Evolutionary conservation across 768 basidiomycete species (phyloP), one percentile per base, ranked within the genome.

Genomic region (Rhodotorula taiwanensis): DNA sequence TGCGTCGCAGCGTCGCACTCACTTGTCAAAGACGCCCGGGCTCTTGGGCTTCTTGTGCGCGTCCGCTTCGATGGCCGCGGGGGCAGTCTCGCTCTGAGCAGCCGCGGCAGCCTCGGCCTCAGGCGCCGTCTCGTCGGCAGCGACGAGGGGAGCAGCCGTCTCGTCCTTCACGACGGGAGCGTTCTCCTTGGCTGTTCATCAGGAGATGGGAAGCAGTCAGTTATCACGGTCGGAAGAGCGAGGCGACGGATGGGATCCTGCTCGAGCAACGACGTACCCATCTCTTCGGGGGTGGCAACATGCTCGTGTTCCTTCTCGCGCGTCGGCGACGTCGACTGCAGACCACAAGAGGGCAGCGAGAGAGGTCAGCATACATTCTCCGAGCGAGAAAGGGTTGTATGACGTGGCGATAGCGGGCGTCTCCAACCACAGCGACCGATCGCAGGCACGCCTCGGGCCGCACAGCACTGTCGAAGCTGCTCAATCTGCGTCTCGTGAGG

Each of bases 11-110:
- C 4, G 25, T 13, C n/a, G 10, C n/a, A 47, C 64, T 49, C 42
- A 65, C 64, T 60, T 65, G 23, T 65, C 64, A n/a, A 65, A 50
- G 5, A 65, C 28, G 21, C 57, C 50, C 16, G 62, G 56, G 28
- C 42, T 45, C 54, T 60, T 65, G 43, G 55, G 58, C 58, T 60
- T 65, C 42, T 65, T 51, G 47, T 64, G 16, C 31, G n/a, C 20
- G 31, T 33, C n/a, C 31, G 28, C 34, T 11, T 52, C 58, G 45
- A 13, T 25, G 33, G 39, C 49, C 23, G 34, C 15, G 13, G 56
- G n/a, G 10, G 33, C 52, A 10, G 45, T 14, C 20, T 48, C 61
- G 41, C 14, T 21, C 39, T 27, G 27, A 15, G 43, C 27, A 13
- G 16, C 49, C 11, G 49, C 49, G 31, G 51, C 23, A 10, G 10